Conservation (phyloP, 441 rosid species). For the Adansonia gregorii region DNA sequence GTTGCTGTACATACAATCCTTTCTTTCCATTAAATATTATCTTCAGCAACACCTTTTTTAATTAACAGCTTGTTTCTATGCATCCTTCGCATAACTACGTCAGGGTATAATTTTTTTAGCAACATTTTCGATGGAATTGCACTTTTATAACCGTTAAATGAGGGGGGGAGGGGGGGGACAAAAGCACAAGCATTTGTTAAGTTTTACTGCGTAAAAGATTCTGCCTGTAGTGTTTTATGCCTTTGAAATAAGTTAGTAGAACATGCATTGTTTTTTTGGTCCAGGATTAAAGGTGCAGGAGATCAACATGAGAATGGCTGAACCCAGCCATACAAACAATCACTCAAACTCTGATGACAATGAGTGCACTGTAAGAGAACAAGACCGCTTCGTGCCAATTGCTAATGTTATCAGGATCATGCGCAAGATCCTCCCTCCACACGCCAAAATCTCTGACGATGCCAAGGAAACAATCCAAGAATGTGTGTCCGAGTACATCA, state of each 20-base stretch:
- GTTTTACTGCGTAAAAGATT: not conserved
- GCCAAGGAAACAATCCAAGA: constrained; percentile 97
- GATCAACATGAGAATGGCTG: constrained; percentile 32
- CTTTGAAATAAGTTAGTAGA: not conserved
- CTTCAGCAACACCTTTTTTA: too few relatives aligned
- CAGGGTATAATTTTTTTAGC: too few relatives aligned
- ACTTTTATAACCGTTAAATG: not conserved
- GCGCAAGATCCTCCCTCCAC: constrained; percentile 69
- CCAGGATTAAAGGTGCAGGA: constrained; percentile 42
- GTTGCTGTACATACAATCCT: too few relatives aligned
- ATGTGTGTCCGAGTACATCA: constrained; percentile 96
- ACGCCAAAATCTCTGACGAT: constrained; percentile 88
- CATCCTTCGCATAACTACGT: too few relatives aligned
- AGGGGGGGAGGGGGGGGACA: too few relatives aligned
- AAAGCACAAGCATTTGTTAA: not conserved
- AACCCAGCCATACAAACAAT: constrained; percentile 31
- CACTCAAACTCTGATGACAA: constrained; percentile 48
- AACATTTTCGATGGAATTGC: too few relatives aligned
- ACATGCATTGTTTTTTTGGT: not conserved
- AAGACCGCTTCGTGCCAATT: constrained; percentile 75
- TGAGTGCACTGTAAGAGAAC: constrained; percentile 73
- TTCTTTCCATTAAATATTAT: too few relatives aligned
- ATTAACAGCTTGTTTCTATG: too few relatives aligned
- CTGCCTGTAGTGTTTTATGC: not conserved
- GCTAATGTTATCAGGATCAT: constrained; percentile 77